Evolutionary conservation across 257 asterid genomes (phyloP), one percentile per base, ranked within the genome.

Genomic region (Solanum medicagineum): DNA sequence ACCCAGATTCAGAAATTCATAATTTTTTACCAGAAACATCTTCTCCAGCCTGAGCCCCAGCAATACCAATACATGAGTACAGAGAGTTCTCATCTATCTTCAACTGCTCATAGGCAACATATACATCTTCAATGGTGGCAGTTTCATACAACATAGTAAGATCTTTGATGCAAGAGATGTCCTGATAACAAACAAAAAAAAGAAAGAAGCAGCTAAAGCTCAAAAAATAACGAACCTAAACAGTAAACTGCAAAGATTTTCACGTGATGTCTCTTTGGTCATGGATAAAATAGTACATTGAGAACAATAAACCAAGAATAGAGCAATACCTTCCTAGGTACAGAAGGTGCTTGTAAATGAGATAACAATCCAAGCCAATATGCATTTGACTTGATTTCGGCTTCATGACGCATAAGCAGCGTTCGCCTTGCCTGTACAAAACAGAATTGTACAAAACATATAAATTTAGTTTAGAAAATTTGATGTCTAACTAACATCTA

Each of bases 311-410:
- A 62, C 65, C 56, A 71, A 71, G 32, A 26, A 42, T 22, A 57
- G 71, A 77, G 70, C n/a, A 9, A 71, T 87, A 97, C 99, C 99
- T 97, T 97, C 88, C 93, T 89, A 80, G 97, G 96, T 84, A 97
- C 98, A 82, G 97, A 95, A 85, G 92, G 66, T 32, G 98, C 93
- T 90, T 97, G 99, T 91, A 95, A 87, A 87, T 97, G 99, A 84
- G 99, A 92, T 92, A 97, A 91, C 93, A 97, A 86, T 65, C 99
- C 99, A 85, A 97, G 94, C 99, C 98, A 97, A 91, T 97, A 97
- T 8, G 97, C 94, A 88, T 97, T 97, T 87, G 99, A 97, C 90
- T 97, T 97, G 85, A 91, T 95, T 90, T 97, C 98, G 47, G 99
- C 99, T 89, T 97, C 99, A 88, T 97, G 99, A 77, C 99, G 94